Evolutionary conservation across 1,284 basidiomycete species (phyloP), one percentile per base, ranked within the genome.

Genomic region (Ganoderma boninense): DNA sequence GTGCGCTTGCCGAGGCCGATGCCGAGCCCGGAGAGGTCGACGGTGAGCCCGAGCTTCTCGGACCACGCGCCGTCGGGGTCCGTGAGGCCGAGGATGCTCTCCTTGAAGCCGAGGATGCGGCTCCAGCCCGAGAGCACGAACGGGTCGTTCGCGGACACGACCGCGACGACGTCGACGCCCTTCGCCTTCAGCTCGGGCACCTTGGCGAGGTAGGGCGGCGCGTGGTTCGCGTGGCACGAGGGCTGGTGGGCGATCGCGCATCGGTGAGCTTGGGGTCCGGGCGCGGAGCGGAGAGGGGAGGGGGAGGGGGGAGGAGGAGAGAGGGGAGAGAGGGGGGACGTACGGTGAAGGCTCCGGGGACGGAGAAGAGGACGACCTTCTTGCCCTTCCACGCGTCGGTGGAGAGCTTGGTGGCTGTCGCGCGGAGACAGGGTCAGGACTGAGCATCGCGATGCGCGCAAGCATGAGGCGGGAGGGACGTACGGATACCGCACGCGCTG

Each of bases 41-140:
- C 69, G 59, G 83, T 82, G 65, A 93, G 86, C 32, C 90, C 92
- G 60, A 95, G 80, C 56, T 82, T 77, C 62, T 82, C 82, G 65
- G 92, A 91, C 90, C 92, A 95, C 70, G 84, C 79, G 29, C 89
- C 89, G 69, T 87, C 79, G 35, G 85, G 76, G 79, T 95, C 94
- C 52, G 89, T 89, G 75, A 93, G 86, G 35, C 62, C 89, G 84
- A 77, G 62, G 66, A 68, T 94, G 84, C 92, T 90, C 80, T 95
- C 92, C 79, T 92, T 88, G 76, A 91, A 84, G 10, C 89, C 89
- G 74, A 89, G 85, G 68, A 89, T 85, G 64, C 91, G 87, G 23
- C 86, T 90, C 92, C 94, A 95, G 64, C 90, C 94, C 74, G 87
- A 90, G 87, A 93, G 87, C 69, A 94, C 93, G 78, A 92, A 94